Base-by-base conservation (phyloP, 2,329 filamentous ascomycete genomes). In the Ophiocordyceps camponoti-floridani region DNA sequence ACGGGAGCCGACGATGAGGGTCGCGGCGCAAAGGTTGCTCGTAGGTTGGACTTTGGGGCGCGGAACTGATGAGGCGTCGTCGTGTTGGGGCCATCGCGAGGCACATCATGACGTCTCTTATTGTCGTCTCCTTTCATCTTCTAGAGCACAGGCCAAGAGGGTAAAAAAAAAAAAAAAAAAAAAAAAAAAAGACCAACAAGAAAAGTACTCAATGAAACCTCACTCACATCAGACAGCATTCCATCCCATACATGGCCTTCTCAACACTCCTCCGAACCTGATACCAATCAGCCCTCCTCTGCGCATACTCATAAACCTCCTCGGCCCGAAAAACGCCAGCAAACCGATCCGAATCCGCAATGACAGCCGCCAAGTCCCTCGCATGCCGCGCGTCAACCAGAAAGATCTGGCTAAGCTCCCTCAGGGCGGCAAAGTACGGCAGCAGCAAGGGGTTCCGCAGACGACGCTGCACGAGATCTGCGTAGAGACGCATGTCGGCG, bases 221-320 rank as follows among this genome's bases (percentile, higher is more conserved):
- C 14, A 9, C 13, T 71, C 62, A 96, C 87, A 95, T 96, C 40
- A 93, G 57, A 41, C 59, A 60, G 62, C 91, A 98, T 48, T 91
- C 89, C 59, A 94, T 76, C 4, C 91, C 91, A 64, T 95, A 96
- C 87, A 98, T 95, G 49, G 87, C 87, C 63, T 84, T 82, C 68
- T 98, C 91, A 6, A 98, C 91, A 50, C 87, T 78, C 50, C 75
- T 77, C 65, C 82, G 83, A 11, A 98, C 85, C 53, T 82, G 73
- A 59, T 91, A 94, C 91, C 91, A 98, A 64, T 98, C 91, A 43
- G 88, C 88, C 52, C 91, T 70, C 52, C 91, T 70, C 63, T 95
- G 87, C 1, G 89, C 91, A 66, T 93, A 98, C 67, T 96, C 89
- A 56, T 94, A 94, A 4, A 96, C 91, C 66, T 98, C 91, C 61